Evolutionary conservation across 768 basidiomycete genomes (phyloP), one percentile per base, ranked within the genome.

Genomic region (Termitomyces sp.): DNA sequence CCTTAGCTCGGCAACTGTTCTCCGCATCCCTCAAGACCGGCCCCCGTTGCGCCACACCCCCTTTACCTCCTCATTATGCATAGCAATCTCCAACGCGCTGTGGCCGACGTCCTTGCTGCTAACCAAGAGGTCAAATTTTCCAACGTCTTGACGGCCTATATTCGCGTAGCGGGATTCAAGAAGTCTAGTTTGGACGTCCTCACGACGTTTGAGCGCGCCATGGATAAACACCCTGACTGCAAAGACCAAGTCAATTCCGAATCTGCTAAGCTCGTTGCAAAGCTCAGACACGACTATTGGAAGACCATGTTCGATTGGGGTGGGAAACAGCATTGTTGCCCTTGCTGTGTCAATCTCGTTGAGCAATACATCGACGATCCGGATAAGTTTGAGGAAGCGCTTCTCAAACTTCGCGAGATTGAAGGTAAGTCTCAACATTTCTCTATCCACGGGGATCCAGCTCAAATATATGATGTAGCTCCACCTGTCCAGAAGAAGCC

Each of bases 81-180:
- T 40, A 67, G 59, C 37, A 68, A 67, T 46, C 57, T 68, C 44
- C 60, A 67, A 39, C 65, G 58, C 33, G 66, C 66, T 1, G 55
- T 65, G 22, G 54, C 63, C 33, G 50, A 64, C 16, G 64, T 68
- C 24, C 54, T 68, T 18, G 50, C 61, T 22, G 47, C 62, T 4
- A 56, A 64, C 6, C 57, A 68, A 56, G 58, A 60, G 18, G 64
- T 66, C 47, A 50, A 52, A 39, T 57, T 65, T 24, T 43, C 26
- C 42, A 68, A 62, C 34, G 63, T 68, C 14, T 49, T 65, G 10
- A 44, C 47, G 4, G 64, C 63, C 36, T 66, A 69, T 53, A 36
- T 63, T 24, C 54, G 49, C 16, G 30, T 62, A 7, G 64, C 62
- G 10, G 62, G 62, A 37, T 65, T 65, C 50, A 52, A 56, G 33